Evolutionary conservation across 305 asterid species (phyloP), one percentile per base, ranked within the genome.

Genomic region (Stenogyne calaminthoides): DNA sequence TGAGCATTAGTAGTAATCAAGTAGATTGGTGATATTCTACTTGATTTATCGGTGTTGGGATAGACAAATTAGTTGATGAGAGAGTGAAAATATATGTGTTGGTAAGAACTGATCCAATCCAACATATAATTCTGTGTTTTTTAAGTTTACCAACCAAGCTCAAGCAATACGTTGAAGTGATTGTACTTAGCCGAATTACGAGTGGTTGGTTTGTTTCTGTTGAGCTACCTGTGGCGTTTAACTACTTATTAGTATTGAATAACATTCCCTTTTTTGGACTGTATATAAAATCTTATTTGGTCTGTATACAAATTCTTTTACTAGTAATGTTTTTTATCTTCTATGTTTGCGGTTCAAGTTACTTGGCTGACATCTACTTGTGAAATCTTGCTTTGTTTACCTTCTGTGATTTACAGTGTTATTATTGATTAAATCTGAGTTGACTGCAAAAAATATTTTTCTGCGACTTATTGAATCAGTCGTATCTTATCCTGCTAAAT

Each of bases 11-110:
- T 37, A 7, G 10, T 8, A 37, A 37, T 37, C 9, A 37, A 19
- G 55, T 61, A 9, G 37, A 20, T 32, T 12, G 54, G 8, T 51
- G n/a, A 16, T 19, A 46, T 55, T 47, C 12, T 6, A 37, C 5
- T 2, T 61, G 72, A 69, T 75, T 25, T 66, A 68, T 51, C 49
- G 49, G 40, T 69, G 57, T 69, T 76, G 15, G 79, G 57, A 44
- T 68, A 32, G 20, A 12, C 3, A 59, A 16, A 47, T 49, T 54
- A 54, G 49, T 39, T 52, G 16, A 36, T 22, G 6, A 27, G 8
- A 29, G 66, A 18, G 7, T 64, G 46, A 54, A 55, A 37, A 73
- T 10, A 27, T 66, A 22, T 39, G 29, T 11, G 20, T 8, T 74
- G 51, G 68, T 66, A 58, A 32, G 42, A 37, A 37, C 42, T 7